These are phyloP conservation scores for Magnaporthiopsis rhizophila DNA, from an alignment of 2,329 filamentous ascomycete genomes.

Conservation along the genomic window DNA sequence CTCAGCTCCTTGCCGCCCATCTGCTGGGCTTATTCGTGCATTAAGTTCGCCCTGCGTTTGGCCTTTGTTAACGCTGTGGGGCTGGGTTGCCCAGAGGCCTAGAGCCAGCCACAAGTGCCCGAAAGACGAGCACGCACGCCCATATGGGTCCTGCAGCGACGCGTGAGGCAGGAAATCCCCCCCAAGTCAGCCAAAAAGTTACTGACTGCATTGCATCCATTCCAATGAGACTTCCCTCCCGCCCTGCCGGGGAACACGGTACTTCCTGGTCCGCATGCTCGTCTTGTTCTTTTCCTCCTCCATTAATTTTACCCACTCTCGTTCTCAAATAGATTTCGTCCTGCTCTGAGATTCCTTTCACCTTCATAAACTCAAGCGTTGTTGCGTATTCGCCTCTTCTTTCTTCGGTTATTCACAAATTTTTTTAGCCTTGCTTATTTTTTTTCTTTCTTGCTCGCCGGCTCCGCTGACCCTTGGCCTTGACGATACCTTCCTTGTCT, in stretches of 20 bases:
- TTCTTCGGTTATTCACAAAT: background rate
- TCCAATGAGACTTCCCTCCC: background rate
- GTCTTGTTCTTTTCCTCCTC: constrained; percentile 2
- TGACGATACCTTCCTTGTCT: background rate
- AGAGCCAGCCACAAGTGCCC: background rate
- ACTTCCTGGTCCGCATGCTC: constrained; percentile 1
- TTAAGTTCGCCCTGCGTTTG: background rate
- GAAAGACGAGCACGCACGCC: background rate
- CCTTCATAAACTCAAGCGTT: background rate
- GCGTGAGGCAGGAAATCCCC: background rate
- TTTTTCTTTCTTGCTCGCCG: background rate
- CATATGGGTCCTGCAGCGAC: background rate
- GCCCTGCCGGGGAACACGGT: background rate
- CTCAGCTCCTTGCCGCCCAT: background rate
- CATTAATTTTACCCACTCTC: background rate
- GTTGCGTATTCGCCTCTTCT: background rate
- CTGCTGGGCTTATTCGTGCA: background rate
- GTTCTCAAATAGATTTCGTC: background rate
- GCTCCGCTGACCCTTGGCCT: constrained; percentile 2
- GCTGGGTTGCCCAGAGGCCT: background rate
- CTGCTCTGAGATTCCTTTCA: background rate
- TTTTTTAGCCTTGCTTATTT: background rate
- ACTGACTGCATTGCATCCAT: background rate
- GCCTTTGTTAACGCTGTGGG: background rate
- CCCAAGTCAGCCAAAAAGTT: background rate